Base-by-base conservation (phyloP, 192 early-diverging fungal genomes). In the Dissophora ornata region DNA sequence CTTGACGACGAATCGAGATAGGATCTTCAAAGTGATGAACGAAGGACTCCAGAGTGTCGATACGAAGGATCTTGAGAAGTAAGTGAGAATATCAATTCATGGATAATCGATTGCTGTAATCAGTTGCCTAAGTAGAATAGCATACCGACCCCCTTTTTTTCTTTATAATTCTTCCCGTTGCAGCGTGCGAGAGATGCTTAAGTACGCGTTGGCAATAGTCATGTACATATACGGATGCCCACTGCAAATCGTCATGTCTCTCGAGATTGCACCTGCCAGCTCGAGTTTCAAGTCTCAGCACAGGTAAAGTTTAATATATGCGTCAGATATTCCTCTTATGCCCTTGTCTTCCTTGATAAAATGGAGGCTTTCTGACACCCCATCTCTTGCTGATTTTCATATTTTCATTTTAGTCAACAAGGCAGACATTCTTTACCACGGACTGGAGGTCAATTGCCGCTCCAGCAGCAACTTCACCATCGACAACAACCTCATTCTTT, bases 151-250 rank as follows among this genome's bases (percentile, higher is more conserved):
- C 44, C n/a, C 36, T 42, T 34, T 25, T 0, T 45, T 22, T 21
- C 38, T 9, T 60, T 32, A 11, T 52, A n/a, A 8, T 22, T 21
- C 45, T 2, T 2, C 7, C 19, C 48, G 12, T 45, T 30, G 24
- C 44, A 82, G 81, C 44, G 57, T 55, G 16, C 80, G 73, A 52
- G 34, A 57, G n/a, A 50, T 86, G 38, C 67, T 86, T 11, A 81
- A 79, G 41, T 86, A 84, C 29, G 79, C 82, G 5, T 46, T 71
- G 18, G 80, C 51, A 25, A 50, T 86, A 2, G 44, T 63, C n/a
- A 70, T 83, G 46, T 86, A 75, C 57, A 69, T 58, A 0, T 82
- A 67, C 21, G 69, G 75, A 30, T 86, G 84, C 29, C 67, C 84
- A 0, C 30, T 82, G 34, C 62, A 41, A 11, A 58, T 75, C 38